phyloP scores from a whole-genome alignment of 1,284 basidiomycete genomes.

The Caloboletus inedulis region DNA sequence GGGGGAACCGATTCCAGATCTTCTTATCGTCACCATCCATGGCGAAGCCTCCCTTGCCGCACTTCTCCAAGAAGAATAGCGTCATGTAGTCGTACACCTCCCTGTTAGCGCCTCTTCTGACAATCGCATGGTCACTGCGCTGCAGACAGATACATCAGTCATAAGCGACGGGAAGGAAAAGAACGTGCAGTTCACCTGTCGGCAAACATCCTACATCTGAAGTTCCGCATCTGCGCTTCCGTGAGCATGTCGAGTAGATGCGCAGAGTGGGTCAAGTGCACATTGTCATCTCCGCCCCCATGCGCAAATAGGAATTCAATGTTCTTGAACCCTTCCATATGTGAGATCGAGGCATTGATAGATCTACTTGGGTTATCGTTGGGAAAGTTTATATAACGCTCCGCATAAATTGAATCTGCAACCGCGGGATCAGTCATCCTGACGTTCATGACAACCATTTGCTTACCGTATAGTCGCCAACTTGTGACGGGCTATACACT shows the following conservation, averaged over 20 bases:
- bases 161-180: constrained; percentile 5
- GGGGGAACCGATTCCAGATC: constrained; percentile 1
- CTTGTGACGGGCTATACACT: constrained; percentile 70
- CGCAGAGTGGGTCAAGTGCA: constrained; percentile 90
- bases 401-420: constrained; percentile 88
- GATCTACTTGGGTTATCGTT: constrained; percentile 79
- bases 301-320: constrained; percentile 85
- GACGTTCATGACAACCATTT: constrained; percentile 13
- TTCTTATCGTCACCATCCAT: constrained; percentile 44
- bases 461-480: constrained; percentile 79
- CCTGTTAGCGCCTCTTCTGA: constrained; percentile 68
- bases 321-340: constrained; percentile 79
- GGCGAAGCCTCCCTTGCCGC: constrained; percentile 77
- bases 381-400: constrained; percentile 94
- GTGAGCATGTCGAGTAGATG: constrained; percentile 92
- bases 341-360: constrained; percentile 77
- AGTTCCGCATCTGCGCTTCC: constrained; percentile 67
- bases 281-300: constrained; percentile 92
- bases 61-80: constrained; percentile 81
- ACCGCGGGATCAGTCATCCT: constrained; percentile 4
- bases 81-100: constrained; percentile 90
- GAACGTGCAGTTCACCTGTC: constrained; percentile 63
- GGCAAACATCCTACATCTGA: constrained; percentile 93
- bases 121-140: constrained; percentile 75
- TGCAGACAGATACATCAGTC: constrained; percentile 5